phyloP scores from a whole-genome alignment of 2,329 filamentous ascomycete species.

The Anthostomella pinea region DNA sequence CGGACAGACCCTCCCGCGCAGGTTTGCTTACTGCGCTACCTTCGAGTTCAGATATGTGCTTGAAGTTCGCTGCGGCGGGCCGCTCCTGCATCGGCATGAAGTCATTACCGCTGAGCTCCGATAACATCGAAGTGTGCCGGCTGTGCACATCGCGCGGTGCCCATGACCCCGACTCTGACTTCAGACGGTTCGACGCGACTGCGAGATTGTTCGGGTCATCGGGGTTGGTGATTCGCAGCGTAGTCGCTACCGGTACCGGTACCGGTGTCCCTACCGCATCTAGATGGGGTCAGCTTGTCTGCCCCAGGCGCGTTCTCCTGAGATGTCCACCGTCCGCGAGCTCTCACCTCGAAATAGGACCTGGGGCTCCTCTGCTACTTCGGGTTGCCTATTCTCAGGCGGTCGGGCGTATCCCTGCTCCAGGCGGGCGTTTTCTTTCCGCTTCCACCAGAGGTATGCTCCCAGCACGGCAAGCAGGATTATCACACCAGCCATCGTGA shows the following conservation, averaged over 20 bases:
- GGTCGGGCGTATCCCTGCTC: neutral
- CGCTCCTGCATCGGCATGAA: constrained; percentile 1
- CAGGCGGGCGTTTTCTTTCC: constrained; percentile 5
- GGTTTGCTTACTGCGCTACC: neutral
- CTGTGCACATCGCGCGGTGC: neutral
- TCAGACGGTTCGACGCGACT: neutral
- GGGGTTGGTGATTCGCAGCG: no score
- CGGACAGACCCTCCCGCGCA: neutral
- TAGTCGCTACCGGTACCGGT: no score
- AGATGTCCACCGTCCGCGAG: no score
- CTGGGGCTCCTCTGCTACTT: no score
- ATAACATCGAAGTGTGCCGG: constrained; percentile 3
- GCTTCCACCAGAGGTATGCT: constrained; percentile 11
- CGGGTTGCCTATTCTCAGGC: no score
- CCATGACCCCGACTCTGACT: neutral
- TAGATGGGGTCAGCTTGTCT: no score
- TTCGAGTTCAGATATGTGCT: neutral
- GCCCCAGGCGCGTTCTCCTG: no score
- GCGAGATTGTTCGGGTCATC: neutral
- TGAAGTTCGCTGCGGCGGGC: neutral
- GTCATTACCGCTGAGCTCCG: constrained; percentile 2
- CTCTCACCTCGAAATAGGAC: no score
- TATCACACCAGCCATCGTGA: constrained; percentile 13
- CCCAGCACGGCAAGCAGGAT: constrained; percentile 15
- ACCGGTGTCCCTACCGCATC: no score